Percentiles rank a stretch among this genome's conserved stretches.
phyloP scores from a whole-genome alignment of 176 grass and related monocot genomes.

The Raddia guianensis region DNA sequence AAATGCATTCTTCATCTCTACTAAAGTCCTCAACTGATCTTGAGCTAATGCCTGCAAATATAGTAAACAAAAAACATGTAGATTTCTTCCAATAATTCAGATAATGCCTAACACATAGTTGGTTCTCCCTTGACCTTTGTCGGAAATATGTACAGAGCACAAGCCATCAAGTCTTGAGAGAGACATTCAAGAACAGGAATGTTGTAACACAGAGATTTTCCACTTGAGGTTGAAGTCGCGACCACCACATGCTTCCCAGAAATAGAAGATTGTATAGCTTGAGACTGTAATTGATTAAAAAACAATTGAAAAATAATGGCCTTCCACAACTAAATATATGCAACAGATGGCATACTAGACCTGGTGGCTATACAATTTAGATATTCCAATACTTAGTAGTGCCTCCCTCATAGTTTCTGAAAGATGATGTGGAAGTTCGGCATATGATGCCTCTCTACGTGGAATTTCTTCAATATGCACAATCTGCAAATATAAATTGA shows the following conservation, averaged over 20 bases:
- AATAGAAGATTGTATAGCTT: conserved; percentile 69
- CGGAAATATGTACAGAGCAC: conserved; percentile 95
- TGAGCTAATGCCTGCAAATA: conserved; percentile 87
- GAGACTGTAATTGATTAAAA: conserved; percentile 55
- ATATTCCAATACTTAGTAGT: conserved; percentile 68
- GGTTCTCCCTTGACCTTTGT: conserved; percentile 66
- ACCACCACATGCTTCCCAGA: conserved; percentile 76
- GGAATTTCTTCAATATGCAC: conserved; percentile 76
- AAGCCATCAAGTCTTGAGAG: conserved; percentile 54
- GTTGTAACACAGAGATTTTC: conserved; percentile 97
- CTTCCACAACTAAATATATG: conserved; percentile 24
- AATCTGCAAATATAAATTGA: conserved; percentile 57
- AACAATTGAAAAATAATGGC: conserved; percentile 30
- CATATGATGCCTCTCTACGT: conserved; percentile 59
- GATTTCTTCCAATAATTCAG: not conserved
- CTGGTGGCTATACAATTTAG: conserved; percentile 90
- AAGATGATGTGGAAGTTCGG: conserved; percentile 64
- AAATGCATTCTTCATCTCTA: conserved; percentile 69
- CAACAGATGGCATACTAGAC: conserved; percentile 43
- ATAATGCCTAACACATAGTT: conserved; percentile 41
- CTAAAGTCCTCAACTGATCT: conserved; percentile 82
- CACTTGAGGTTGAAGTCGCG: conserved; percentile 95
- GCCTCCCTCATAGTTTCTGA: conserved; percentile 59
- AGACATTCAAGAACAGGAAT: conserved; percentile 88
- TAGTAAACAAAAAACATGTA: conserved; percentile 20